Conservation (phyloP, 371 early-diverging fungal genomes). For the Batkoa obscura region DNA sequence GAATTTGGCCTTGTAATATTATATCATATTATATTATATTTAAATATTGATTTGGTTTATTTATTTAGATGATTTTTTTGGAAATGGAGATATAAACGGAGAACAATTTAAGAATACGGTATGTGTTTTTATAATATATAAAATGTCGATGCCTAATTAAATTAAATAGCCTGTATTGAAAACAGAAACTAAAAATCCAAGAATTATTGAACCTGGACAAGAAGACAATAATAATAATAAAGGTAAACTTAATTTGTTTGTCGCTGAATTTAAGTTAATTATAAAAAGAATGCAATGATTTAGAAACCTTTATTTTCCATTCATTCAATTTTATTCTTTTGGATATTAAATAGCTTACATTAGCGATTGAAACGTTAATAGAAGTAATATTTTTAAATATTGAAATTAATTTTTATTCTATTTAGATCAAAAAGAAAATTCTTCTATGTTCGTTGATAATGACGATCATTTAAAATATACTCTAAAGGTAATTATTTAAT, state of each 20-base stretch:
- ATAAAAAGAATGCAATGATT: conserved; percentile 23
- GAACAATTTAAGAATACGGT: conserved; percentile 24
- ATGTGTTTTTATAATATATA: background rate
- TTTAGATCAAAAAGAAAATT: too few relatives aligned
- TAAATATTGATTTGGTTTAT: background rate
- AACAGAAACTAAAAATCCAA: background rate
- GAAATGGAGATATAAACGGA: conserved; percentile 91
- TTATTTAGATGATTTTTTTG: conserved; percentile 69
- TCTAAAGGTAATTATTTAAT: too few relatives aligned
- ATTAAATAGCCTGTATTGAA: background rate
- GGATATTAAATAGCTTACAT: too few relatives aligned
- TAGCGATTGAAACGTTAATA: too few relatives aligned
- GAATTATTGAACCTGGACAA: background rate
- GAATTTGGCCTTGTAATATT: conserved; percentile 69
- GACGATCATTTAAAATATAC: too few relatives aligned
- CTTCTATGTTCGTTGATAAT: too few relatives aligned
- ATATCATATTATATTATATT: background rate
- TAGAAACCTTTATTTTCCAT: conserved; percentile 11
- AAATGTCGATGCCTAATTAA: background rate
- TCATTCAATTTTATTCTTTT: too few relatives aligned
- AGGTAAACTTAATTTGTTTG: conserved; percentile 10
- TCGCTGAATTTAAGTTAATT: conserved; percentile 11
- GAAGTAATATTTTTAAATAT: too few relatives aligned
- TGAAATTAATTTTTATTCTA: too few relatives aligned
- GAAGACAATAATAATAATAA: conserved; percentile 9